Conservation (phyloP, 208 protist species). For the Leishmania arabica region DNA sequence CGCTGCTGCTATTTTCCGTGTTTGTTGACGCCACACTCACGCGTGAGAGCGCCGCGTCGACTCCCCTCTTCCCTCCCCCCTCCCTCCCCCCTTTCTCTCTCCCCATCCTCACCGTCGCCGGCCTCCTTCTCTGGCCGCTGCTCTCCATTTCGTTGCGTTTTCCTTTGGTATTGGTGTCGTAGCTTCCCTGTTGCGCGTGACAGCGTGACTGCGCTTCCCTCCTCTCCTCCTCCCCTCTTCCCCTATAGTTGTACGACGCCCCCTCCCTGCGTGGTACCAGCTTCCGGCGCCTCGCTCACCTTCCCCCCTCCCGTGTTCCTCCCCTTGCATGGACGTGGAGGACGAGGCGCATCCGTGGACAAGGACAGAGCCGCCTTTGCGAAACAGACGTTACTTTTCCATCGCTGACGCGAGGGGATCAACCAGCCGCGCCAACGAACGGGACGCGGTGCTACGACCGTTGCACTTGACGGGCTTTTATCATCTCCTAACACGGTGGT, state of each 20-base stretch:
- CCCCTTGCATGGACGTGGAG: not conserved
- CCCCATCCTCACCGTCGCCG: not conserved
- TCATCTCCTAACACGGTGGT: not conserved
- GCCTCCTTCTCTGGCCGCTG: not conserved
- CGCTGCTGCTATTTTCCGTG: not conserved
- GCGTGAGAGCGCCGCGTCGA: not conserved
- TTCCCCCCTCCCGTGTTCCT: not conserved
- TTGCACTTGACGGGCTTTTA: not conserved
- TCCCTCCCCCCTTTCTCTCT: not conserved
- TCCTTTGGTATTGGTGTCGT: not conserved
- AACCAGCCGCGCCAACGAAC: not conserved
- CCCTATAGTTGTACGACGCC: too few species aligned
- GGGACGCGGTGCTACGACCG: not conserved
- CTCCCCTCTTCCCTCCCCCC: not conserved
- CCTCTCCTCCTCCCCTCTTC: too few species aligned
- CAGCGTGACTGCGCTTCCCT: not conserved
- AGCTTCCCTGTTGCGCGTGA: not conserved
- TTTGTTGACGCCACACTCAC: not conserved
- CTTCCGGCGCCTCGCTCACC: not conserved
- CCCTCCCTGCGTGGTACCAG: not conserved
- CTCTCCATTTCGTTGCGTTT: not conserved
- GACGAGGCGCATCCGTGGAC: not conserved
- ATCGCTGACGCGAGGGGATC: too few species aligned
- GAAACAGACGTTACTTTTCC: not conserved
- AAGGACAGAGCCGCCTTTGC: not conserved